These are phyloP conservation scores for Thuidium tamariscinum DNA, from an alignment of 225 moss, liverwort and hornwort genomes.

Conservation along the genomic window DNA sequence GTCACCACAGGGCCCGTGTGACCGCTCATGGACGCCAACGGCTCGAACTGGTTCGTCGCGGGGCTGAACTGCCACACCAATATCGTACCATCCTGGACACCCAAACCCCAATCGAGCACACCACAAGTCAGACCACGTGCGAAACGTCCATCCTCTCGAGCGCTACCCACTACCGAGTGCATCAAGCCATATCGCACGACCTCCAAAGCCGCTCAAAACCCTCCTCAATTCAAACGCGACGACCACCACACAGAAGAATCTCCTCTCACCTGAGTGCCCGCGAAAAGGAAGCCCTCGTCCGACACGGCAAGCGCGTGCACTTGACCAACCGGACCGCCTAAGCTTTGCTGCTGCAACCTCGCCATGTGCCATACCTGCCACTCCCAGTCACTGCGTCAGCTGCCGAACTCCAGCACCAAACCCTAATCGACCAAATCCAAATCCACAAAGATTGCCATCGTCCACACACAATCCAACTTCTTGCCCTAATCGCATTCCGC, in stretches of 20 bases:
- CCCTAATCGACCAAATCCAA: neutral
- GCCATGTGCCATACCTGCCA: constrained; percentile 88
- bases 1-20: constrained; percentile 78
- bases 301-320: constrained; percentile 80
- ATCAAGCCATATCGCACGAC: neutral
- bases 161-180: neutral
- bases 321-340: constrained; percentile 57
- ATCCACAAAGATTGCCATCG: neutral
- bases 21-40: constrained; percentile 54
- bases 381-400: neutral
- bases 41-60: constrained; percentile 63
- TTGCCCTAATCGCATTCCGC: neutral
- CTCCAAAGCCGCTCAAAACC: neutral
- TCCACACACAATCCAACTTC: neutral
- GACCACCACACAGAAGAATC: neutral
- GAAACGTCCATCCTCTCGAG: neutral
- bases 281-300: constrained; percentile 70
- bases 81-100: constrained; percentile 66
- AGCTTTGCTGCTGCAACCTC: constrained; percentile 65
- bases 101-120: neutral
- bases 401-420: neutral
- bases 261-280: constrained; percentile 64
- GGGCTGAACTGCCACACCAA: constrained; percentile 84
- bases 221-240: neutral
- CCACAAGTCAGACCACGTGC: neutral